A percentile compares a stretch with the other conserved stretches of the same genome.
phyloP scores from a whole-genome alignment of 2,329 filamentous ascomycete species.

The Talaromyces funiculosus region DNA sequence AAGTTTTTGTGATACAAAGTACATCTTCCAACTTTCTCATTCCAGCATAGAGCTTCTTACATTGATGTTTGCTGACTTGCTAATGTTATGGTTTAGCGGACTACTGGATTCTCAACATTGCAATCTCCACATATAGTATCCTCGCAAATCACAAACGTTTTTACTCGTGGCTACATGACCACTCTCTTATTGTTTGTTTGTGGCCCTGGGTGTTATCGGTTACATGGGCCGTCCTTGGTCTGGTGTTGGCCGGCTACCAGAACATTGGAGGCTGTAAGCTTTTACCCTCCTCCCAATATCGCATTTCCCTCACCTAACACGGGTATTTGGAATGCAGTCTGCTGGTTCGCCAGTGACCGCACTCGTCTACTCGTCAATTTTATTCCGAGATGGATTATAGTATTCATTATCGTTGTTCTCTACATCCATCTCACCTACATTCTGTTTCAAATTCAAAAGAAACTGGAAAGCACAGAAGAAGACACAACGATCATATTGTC shows the following conservation, averaged over 20 bases:
- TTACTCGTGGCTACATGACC: conserved; percentile 4
- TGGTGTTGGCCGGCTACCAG: conserved; percentile 1
- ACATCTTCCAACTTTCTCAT: not conserved
- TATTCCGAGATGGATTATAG: conserved; percentile 8
- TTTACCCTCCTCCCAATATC: not conserved
- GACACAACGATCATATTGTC: conserved; percentile 8
- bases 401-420: conserved; percentile 3
- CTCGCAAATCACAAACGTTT: conserved; percentile 9
- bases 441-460: conserved; percentile 1
- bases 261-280: conserved; percentile 9
- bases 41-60: fast-evolving
- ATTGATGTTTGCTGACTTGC: not conserved
- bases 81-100: not conserved
- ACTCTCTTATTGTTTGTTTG: not conserved
- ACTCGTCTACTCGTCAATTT: conserved; percentile 9
- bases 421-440: conserved; percentile 5
- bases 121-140: conserved; percentile 8
- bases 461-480: conserved; percentile 3
- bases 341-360: conserved; percentile 9
- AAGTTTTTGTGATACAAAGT: conserved; percentile 12
- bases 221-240: conserved; percentile 6
- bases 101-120: conserved; percentile 10
- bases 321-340: not conserved
- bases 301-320: not conserved
- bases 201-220: conserved; percentile 6